Conservation (phyloP, 1,284 basidiomycete species). For the Malassezia dermatis region DNA sequence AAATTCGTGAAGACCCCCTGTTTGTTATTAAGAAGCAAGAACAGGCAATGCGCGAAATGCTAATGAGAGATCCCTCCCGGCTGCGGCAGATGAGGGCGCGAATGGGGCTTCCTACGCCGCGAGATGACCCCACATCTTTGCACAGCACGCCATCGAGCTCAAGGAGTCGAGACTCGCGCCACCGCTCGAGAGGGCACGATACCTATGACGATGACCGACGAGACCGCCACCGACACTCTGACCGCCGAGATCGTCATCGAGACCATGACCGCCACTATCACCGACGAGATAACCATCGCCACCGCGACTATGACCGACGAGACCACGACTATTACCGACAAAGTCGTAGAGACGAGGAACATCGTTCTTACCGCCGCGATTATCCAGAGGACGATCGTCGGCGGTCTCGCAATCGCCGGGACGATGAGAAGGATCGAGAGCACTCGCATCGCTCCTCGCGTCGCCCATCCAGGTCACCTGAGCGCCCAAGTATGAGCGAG, state of each 20-base stretch:
- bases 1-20: conserved; percentile 89
- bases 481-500: conserved; percentile 34
- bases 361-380: conserved; percentile 17
- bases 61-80: conserved; percentile 82
- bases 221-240: not conserved
- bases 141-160: conserved; percentile 53
- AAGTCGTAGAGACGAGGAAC: not conserved
- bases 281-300: not conserved
- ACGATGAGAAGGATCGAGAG: conserved; percentile 4
- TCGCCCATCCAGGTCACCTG: conserved; percentile 16
- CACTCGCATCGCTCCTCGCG: conserved; percentile 21
- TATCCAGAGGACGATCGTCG: conserved; percentile 12
- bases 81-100: conserved; percentile 58
- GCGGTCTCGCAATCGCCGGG: conserved; percentile 32
- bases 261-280: not conserved
- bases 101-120: conserved; percentile 57
- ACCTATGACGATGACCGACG: conserved; percentile 1
- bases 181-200: not conserved
- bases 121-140: conserved; percentile 48
- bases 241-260: conserved; percentile 30
- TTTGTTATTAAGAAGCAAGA: conserved; percentile 96
- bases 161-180: conserved; percentile 5
- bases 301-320: not conserved
- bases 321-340: conserved; percentile 9
- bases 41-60: conserved; percentile 76